Evolutionary conservation across 2,329 filamentous ascomycete genomes (phyloP), one percentile per base, ranked within the genome.

Genomic region (Colletotrichum liriopes): DNA sequence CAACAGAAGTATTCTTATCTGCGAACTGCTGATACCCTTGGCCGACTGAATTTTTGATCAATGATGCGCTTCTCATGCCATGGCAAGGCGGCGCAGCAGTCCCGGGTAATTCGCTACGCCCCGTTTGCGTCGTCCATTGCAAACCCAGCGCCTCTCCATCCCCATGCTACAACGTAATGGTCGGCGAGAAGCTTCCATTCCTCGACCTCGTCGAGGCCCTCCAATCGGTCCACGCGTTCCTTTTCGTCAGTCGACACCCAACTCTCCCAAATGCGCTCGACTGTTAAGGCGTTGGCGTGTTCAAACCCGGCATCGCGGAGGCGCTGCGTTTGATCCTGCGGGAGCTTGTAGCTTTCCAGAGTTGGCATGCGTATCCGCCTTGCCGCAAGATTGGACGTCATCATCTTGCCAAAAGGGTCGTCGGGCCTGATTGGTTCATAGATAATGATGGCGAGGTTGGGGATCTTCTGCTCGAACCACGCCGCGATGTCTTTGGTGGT

Each of bases 151-250:
- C 91, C 90, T 76, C 89, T 91, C 90, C 93, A 97, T 1, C 92
- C 96, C 96, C 96, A 98, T 5, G 91, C 92, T 54, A 99, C 88
- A 74, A 95, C 91, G 78, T 99, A 99, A 85, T 99, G 96, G 75
- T 89, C 90, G 0, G 95, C 94, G 76, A 99, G 82, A 76, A 99
- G 82, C 77, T 92, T 88, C 93, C 96, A 97, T 84, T 99, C 96
- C 82, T 99, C 96, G 32, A 98, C 88, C 82, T 99, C 96, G 83
- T 99, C 96, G 74, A 99, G 82, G 77, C 96, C 95, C 81, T 99
- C 95, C 35, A 98, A 81, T 14, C 84, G 82, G 74, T 95, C 92
- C 1, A 98, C 90, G 59, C 95, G 86, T 78, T 93, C 92, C 82
- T 94, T 95, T 82, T 98, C 96, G 2, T 85, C 84, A 0, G 86